Base-by-base conservation (phyloP, 1,284 basidiomycete species). In the Heterobasidion occidentale region DNA sequence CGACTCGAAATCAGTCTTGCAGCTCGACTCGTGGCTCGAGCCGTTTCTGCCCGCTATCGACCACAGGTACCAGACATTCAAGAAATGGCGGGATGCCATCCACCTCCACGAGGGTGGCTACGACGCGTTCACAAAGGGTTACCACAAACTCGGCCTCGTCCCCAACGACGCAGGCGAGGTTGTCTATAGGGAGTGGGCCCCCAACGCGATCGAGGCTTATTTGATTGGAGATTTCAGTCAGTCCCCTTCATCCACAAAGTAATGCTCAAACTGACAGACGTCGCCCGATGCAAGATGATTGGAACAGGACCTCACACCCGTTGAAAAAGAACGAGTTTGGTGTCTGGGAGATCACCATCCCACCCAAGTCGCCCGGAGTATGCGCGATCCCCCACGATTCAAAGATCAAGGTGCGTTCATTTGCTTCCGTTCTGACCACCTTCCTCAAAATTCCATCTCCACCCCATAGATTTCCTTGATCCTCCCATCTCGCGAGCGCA, bases 201-300 rank as follows among this genome's bases (percentile, higher is more conserved):
- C 96, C 0, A 93, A 92, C 64, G 95, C 88, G 12, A 75, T 70
- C 50, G 84, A 88, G 64, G 96, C 95, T 1, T 80, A 77, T 64
- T 74, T 99, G 56, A 94, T 94, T 66, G 96, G 96, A 53, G 96
- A 99, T 51, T 99, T 99, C 77, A 99, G 94, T 96, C 60, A 72
- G 92, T 81, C 27, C 27, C 51, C n/a, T 36, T 17, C 46, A 48
- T 33, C 12, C 42, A 45, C 3, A 45, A 17, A 14, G 17, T 7
- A 45, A 17, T 45, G 5, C 14, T 9, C 6, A 4, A 14, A 6
- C 42, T 45, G 42, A 45, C 42, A 45, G 42, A 45, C 5, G 4
- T 27, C 27, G 42, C 42, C 7, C 12, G 12, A 17, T 17, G 12
- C 15, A 62, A 96, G 94, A 98, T 71, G 74, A 78, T 56, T 99